These are phyloP conservation scores for Stachybotrys echinatus DNA, from an alignment of 2,329 filamentous ascomycete species.

Conservation along the genomic window DNA sequence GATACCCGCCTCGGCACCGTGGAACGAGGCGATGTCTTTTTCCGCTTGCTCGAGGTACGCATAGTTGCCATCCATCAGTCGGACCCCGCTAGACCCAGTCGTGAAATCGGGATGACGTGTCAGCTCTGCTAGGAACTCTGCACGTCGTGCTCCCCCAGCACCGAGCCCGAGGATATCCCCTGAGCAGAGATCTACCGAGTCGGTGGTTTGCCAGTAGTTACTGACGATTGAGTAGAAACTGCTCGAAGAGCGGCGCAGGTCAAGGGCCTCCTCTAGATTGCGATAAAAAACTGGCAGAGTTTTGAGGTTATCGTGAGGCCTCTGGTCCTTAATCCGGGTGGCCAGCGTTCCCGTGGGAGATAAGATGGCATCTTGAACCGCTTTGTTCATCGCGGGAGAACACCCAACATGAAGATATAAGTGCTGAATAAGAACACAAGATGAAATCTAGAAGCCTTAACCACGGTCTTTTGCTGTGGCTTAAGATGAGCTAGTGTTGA, in stretches of 20 bases:
- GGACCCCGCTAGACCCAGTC: slow-evolving; percentile 48
- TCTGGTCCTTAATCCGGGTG: neutral
- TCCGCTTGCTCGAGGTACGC: slow-evolving; percentile 43
- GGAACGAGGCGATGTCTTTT: slow-evolving; percentile 59
- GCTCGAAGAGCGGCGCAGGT: slow-evolving; percentile 15
- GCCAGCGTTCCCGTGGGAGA: neutral
- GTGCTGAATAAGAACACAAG: no score
- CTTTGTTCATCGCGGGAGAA: no score
- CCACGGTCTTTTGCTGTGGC: no score
- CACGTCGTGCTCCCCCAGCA: slow-evolving; percentile 37
- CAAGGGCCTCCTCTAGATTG: slow-evolving; percentile 26
- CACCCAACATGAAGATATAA: no score
- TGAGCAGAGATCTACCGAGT: slow-evolving; percentile 51
- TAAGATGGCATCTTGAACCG: neutral
- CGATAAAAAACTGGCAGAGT: slow-evolving; percentile 6
- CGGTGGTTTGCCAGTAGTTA: slow-evolving; percentile 2
- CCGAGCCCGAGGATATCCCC: slow-evolving; percentile 61
- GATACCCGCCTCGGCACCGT: slow-evolving; percentile 50
- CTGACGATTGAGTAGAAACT: slow-evolving; percentile 18
- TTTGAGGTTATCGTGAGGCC: neutral
- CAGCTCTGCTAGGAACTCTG: slow-evolving; percentile 43
- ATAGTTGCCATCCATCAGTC: slow-evolving; percentile 62
- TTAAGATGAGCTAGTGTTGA: no score
- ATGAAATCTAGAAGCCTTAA: no score
- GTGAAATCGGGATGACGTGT: slow-evolving; percentile 33